These are phyloP conservation scores for Colletotrichum tofieldiae DNA, from an alignment of 2,329 filamentous ascomycete species.

Conservation along the genomic window DNA sequence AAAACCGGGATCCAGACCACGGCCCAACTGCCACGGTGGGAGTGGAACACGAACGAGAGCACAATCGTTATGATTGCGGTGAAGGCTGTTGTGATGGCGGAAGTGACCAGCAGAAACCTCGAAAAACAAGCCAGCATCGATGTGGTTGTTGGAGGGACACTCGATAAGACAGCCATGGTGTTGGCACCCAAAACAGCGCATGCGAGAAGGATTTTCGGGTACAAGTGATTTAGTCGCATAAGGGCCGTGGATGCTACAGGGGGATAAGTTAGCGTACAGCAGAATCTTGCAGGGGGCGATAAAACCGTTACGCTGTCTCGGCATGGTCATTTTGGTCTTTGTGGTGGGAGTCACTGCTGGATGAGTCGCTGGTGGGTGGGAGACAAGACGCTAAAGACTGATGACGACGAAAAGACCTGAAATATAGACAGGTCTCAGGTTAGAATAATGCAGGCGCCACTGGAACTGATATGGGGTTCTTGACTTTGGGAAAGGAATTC, in stretches of 20 bases:
- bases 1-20: not conserved
- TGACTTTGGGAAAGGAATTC: not conserved
- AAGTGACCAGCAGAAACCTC: not conserved
- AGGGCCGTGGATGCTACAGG: not conserved
- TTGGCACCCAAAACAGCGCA: not conserved
- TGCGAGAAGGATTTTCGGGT: not conserved
- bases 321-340: not conserved
- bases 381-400: not conserved
- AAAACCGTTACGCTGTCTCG: conserved; percentile 2
- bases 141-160: not conserved
- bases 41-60: not conserved
- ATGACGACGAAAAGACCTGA: not conserved
- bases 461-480: not conserved
- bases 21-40: not conserved
- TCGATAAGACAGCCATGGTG: not conserved
- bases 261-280: not conserved
- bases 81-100: not conserved
- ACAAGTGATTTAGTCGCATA: not conserved
- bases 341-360: not conserved
- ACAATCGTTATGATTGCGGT: not conserved
- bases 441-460: not conserved
- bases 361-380: not conserved
- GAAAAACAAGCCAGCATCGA: conserved; percentile 2
- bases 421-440: not conserved
- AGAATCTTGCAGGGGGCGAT: not conserved